Conservation (phyloP, 495 filamentous ascomycete species). For the Hypoxylon fuscum region DNA sequence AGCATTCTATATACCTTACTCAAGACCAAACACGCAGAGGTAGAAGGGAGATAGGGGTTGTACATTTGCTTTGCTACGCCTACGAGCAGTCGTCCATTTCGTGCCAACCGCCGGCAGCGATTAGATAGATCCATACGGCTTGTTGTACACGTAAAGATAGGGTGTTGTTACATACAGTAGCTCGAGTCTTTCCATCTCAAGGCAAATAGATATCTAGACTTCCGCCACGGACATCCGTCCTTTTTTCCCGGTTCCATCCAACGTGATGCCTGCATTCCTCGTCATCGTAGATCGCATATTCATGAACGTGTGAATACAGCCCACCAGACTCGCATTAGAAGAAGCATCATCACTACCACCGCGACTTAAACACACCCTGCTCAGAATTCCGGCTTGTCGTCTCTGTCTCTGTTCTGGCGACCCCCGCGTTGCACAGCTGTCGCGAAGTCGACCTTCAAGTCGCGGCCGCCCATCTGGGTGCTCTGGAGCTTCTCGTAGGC, state of each 20-base stretch:
- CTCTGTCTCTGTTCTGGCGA: no score
- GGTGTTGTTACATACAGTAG: slow-evolving; percentile 38
- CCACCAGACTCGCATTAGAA: slow-evolving; percentile 1
- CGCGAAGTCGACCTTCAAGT: slow-evolving; percentile 72
- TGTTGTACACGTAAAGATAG: slow-evolving; percentile 13
- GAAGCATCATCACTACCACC: not conserved
- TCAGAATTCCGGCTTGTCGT: no score
- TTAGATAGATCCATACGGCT: not conserved
- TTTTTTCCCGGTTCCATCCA: no score
- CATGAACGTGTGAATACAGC: not conserved
- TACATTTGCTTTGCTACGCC: slow-evolving; percentile 25
- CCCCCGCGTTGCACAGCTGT: not conserved
- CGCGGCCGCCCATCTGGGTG: slow-evolving; percentile 70
- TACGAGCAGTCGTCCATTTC: slow-evolving; percentile 2
- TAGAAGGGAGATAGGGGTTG: slow-evolving; percentile 17
- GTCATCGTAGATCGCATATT: not conserved
- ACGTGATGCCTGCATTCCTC: slow-evolving; percentile 7
- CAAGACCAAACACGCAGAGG: not conserved
- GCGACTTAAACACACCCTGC: not conserved
- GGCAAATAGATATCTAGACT: no score
- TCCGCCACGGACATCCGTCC: slow-evolving; percentile 1
- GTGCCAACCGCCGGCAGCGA: slow-evolving; percentile 2
- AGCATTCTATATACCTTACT: no score
- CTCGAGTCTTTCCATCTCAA: slow-evolving; percentile 8
- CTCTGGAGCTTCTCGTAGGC: slow-evolving; percentile 66